Conservation (phyloP, 352 stramenopile species). For the Phytophthora sp. region DNA sequence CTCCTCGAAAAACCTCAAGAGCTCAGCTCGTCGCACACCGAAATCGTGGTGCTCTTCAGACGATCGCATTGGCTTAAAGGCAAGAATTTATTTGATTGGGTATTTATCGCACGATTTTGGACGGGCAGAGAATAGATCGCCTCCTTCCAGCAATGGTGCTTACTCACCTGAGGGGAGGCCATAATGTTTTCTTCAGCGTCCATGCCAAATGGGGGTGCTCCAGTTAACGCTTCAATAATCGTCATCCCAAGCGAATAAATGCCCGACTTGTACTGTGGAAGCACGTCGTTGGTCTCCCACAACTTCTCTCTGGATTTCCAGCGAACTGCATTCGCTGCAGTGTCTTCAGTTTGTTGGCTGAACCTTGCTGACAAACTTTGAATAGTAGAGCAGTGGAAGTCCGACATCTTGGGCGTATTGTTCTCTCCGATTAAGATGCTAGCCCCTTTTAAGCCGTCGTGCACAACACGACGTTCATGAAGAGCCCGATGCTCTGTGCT, state of each 20-base stretch:
- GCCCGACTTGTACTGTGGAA: conserved; percentile 15
- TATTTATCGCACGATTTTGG: no score
- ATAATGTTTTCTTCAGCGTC: background rate
- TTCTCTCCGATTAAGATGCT: conserved; percentile 72
- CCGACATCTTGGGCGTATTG: conserved; percentile 20
- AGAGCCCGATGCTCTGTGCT: conserved; percentile 57
- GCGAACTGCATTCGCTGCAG: conserved; percentile 4
- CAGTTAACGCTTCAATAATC: conserved; percentile 31
- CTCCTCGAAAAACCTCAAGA: no score
- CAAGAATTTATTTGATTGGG: no score
- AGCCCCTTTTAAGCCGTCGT: conserved; percentile 79
- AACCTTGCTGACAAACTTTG: conserved; percentile 1
- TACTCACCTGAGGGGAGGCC: no score
- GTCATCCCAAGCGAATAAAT: conserved; percentile 39
- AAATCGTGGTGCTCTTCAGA: no score
- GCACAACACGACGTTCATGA: conserved; percentile 54
- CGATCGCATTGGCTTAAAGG: no score
- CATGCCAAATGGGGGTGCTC: conserved; percentile 2
- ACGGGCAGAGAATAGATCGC: no score
- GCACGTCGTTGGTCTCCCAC: background rate
- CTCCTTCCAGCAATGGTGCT: no score
- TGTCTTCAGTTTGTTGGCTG: background rate
- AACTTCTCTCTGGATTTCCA: conserved; percentile 29
- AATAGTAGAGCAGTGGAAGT: conserved; percentile 27
- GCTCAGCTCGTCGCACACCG: no score